These are phyloP conservation scores for Thalassiosira oceanica DNA, from an alignment of 352 stramenopile genomes.

Conservation along the genomic window DNA sequence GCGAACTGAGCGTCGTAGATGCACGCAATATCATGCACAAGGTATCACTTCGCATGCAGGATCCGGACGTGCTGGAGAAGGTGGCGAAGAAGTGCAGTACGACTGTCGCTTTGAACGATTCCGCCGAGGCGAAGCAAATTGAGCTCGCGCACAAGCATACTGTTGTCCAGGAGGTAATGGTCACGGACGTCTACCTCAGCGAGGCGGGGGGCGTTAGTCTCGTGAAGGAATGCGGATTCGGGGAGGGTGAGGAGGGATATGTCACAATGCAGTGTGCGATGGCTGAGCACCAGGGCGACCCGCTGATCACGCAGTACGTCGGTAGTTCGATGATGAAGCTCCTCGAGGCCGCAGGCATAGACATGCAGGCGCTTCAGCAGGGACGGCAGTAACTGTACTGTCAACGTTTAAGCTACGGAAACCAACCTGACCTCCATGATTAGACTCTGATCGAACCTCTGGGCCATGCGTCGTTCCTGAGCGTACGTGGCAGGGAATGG, in stretches of 20 bases:
- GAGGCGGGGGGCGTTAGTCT: conserved; percentile 32
- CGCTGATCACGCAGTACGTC: conserved; percentile 75
- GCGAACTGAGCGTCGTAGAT: conserved; percentile 68
- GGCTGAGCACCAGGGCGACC: conserved; percentile 77
- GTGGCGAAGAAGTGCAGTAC: conserved; percentile 48
- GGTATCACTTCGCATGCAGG: conserved; percentile 65
- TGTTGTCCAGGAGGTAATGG: conserved; percentile 67
- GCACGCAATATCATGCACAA: conserved; percentile 75
- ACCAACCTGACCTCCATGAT: conserved; percentile 79
- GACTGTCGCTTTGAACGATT: conserved; percentile 12
- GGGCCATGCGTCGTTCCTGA: conserved; percentile 74
- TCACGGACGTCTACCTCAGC: conserved; percentile 74
- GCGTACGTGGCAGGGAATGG: conserved; percentile 74
- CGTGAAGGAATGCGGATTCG: conserved; percentile 71
- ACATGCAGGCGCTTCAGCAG: conserved; percentile 39
- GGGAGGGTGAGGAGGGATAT: conserved; percentile 64
- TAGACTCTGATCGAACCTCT: conserved; percentile 79
- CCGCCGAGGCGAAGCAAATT: conserved; percentile 34
- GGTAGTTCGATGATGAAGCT: conserved; percentile 69
- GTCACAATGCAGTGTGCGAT: conserved; percentile 74
- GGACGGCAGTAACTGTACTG: neutral
- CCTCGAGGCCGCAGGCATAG: conserved; percentile 66
- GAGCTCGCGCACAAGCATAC: conserved; percentile 72
- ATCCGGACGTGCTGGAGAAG: conserved; percentile 58
- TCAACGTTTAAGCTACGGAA: conserved; percentile 18